phyloP scores from a whole-genome alignment of 163 green algal species.

The Volvox carteri region DNA sequence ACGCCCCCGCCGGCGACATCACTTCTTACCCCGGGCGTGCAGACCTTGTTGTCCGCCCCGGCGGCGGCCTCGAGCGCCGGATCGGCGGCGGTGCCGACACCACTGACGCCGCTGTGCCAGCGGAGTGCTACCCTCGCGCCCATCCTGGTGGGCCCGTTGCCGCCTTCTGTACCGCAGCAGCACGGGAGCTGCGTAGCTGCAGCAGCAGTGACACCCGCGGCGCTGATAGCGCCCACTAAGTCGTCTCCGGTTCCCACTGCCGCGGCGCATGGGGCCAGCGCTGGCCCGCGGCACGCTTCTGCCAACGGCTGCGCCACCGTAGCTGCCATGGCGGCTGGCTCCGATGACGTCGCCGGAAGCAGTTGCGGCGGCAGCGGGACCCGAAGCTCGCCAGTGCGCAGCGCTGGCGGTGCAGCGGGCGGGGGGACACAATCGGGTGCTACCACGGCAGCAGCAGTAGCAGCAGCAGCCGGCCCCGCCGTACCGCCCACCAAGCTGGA shows the following conservation, averaged over 20 bases:
- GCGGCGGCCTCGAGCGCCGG: not conserved
- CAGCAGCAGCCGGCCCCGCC: no score
- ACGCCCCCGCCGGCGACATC: constrained; percentile 49
- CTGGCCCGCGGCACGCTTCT: not conserved
- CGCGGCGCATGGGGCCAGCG: not conserved
- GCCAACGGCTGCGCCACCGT: not conserved
- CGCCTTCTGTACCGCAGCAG: no score
- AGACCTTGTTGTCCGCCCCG: constrained; percentile 3
- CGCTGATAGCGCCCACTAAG: not conserved
- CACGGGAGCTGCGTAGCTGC: no score
- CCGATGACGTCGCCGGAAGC: not conserved
- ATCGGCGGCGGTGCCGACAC: no score
- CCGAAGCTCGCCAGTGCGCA: not conserved
- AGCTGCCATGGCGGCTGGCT: not conserved
- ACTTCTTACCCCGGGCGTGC: constrained; percentile 38
- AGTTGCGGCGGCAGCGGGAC: not conserved
- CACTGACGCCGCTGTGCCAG: not conserved
- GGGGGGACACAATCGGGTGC: not conserved
- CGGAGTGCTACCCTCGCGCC: not conserved
- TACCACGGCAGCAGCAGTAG: not conserved
- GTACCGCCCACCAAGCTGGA: constrained; percentile 10
- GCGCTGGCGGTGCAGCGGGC: not conserved
- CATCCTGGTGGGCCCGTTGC: constrained; percentile 24
- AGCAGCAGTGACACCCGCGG: no score
- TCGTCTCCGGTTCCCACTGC: not conserved